phyloP scores from a whole-genome alignment of 805 yeast species.

The Saccharomyces paradoxus region DNA sequence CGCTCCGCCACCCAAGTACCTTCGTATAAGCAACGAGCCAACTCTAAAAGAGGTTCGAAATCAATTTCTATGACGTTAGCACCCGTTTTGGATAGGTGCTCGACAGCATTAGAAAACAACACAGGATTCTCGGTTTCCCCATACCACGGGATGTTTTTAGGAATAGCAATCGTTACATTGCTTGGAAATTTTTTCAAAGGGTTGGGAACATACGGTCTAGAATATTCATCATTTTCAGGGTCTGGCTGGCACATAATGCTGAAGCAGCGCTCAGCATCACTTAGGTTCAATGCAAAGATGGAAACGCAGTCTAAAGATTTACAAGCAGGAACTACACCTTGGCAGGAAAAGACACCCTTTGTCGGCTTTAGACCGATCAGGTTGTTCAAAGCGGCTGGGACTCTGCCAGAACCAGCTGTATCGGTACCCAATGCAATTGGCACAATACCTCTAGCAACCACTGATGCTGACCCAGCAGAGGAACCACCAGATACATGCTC shows the following conservation, averaged over 20 bases:
- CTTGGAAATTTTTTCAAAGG: constrained; percentile 53
- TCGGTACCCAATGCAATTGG: constrained; percentile 91
- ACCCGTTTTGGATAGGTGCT: constrained; percentile 42
- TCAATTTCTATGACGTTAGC: constrained; percentile 57
- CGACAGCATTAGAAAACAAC: constrained; percentile 56
- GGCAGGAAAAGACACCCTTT: constrained; percentile 74
- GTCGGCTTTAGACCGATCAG: constrained; percentile 90
- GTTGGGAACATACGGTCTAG: constrained; percentile 63
- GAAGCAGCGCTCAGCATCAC: constrained; percentile 78
- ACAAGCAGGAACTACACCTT: constrained; percentile 97
- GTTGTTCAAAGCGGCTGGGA: constrained; percentile 92
- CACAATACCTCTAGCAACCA: constrained; percentile 81
- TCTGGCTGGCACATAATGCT: constrained; percentile 67
- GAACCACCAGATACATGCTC: constrained; percentile 91
- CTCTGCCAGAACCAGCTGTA: constrained; percentile 97
- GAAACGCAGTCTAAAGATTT: constrained; percentile 90
- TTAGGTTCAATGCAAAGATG: constrained; percentile 64
- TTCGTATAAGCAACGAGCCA: constrained; percentile 85
- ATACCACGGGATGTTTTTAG: constrained; percentile 64
- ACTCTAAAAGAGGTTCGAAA: constrained; percentile 65
- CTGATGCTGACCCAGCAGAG: constrained; percentile 90
- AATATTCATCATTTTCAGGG: constrained; percentile 61
- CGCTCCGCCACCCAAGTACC: constrained; percentile 99
- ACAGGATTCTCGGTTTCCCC: constrained; percentile 74
- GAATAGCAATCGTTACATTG: constrained; percentile 67